Evolutionary conservation across 495 filamentous ascomycete species (phyloP).

Genomic region (Hyaloscypha variabilis): DNA sequence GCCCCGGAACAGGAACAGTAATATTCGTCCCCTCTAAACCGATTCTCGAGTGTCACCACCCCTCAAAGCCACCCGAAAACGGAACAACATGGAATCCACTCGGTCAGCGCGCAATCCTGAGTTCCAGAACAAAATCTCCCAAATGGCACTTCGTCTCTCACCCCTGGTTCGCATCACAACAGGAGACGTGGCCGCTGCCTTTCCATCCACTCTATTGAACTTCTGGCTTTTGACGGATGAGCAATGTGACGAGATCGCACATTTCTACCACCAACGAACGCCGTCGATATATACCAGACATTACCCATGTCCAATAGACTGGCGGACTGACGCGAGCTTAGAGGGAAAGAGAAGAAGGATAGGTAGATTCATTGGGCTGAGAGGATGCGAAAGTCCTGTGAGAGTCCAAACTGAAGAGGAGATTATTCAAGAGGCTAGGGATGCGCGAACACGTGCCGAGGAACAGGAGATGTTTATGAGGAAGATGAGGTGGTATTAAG

Average conservation of each 20-base stretch:
- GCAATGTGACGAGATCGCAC: conserved; percentile 72
- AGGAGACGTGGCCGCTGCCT: conserved; percentile 62
- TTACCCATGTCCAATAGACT: conserved; percentile 64
- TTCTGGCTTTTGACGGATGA: conserved; percentile 75
- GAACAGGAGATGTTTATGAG: conserved; percentile 39
- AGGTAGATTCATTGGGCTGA: conserved; percentile 56
- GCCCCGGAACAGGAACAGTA: background rate
- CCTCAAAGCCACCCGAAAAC: background rate
- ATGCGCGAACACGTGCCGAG: conserved; percentile 32
- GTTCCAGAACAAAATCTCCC: conserved; percentile 23
- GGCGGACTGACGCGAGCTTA: conserved; percentile 22
- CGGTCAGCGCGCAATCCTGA: conserved; percentile 8
- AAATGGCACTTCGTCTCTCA: conserved; percentile 43
- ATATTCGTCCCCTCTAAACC: background rate
- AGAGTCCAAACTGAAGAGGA: conserved; percentile 27
- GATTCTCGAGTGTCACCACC: background rate
- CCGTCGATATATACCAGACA: conserved; percentile 49
- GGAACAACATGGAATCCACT: background rate
- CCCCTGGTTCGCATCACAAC: conserved; percentile 62
- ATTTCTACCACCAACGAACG: conserved; percentile 75
- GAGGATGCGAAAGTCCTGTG: conserved; percentile 58
- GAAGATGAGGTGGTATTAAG: conserved; percentile 46
- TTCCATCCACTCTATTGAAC: conserved; percentile 65
- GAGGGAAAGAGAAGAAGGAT: conserved; percentile 64
- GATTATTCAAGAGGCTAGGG: conserved; percentile 40